Percentiles rank a stretch among this genome's conserved stretches.
Conservation (phyloP, 2,329 filamentous ascomycete species). For the Malbranchea zuffiana region DNA sequence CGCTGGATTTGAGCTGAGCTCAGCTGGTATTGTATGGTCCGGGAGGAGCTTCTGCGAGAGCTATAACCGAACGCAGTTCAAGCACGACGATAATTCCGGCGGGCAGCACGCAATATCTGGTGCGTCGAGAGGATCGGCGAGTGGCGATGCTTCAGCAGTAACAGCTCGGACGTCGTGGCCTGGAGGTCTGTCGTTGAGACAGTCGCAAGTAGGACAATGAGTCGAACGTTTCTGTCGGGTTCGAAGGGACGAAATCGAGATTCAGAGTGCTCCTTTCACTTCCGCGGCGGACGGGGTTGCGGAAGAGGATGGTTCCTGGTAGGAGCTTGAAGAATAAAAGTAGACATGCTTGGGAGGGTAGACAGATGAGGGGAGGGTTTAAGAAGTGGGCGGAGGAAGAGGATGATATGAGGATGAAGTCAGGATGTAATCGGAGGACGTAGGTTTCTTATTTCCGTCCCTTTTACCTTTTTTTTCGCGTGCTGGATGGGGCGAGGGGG, state of each 20-base stretch:
- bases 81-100: too few species aligned
- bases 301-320: conserved; percentile 22
- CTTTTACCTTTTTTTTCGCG: conserved; percentile 1
- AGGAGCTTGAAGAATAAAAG: conserved; percentile 22
- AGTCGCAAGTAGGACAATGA: too few species aligned
- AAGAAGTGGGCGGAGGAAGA: conserved; percentile 10
- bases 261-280: conserved; percentile 29
- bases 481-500: too few species aligned
- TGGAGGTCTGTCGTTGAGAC: too few species aligned
- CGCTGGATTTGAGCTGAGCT: not conserved
- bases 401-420: conserved; percentile 2
- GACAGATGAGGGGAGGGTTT: conserved; percentile 15
- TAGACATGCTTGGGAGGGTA: conserved; percentile 29
- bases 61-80: too few species aligned
- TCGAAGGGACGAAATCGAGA: not conserved
- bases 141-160: too few species aligned
- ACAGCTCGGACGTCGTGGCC: too few species aligned
- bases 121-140: too few species aligned
- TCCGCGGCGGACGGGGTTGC: conserved; percentile 35
- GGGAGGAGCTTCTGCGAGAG: too few species aligned
- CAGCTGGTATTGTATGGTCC: too few species aligned
- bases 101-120: not conserved
- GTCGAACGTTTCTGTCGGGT: too few species aligned
- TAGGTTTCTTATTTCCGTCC: conserved; percentile 10
- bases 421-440: conserved; percentile 1